Evolutionary conservation across 108 stramenopile species (phyloP).

Genomic region (Cyclotella kingstonii): DNA sequence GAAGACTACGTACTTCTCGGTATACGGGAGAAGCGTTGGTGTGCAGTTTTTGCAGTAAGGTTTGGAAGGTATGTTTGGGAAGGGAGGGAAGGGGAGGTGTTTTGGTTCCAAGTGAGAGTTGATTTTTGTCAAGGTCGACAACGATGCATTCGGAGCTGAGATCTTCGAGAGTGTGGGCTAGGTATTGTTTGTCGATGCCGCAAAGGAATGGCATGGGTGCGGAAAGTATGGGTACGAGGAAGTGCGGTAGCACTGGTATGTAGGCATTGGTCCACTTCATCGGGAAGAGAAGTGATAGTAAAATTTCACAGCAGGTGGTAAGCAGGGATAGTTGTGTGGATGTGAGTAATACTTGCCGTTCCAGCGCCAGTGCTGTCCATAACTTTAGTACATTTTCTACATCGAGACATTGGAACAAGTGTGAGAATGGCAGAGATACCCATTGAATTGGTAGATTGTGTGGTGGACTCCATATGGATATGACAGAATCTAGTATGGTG

Average conservation of each 20-base stretch:
- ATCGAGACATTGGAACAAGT: constrained; percentile 86
- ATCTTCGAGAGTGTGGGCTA: constrained; percentile 73
- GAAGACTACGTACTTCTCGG: constrained; percentile 65
- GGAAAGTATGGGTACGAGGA: constrained; percentile 72
- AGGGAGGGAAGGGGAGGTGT: constrained; percentile 65
- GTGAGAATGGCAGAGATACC: constrained; percentile 81
- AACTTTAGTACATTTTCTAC: constrained; percentile 73
- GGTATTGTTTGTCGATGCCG: constrained; percentile 79
- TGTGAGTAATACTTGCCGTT: constrained; percentile 84
- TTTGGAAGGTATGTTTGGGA: constrained; percentile 53
- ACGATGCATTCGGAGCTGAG: constrained; percentile 74
- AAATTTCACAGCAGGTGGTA: constrained; percentile 80
- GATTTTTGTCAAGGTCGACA: constrained; percentile 83
- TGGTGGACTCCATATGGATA: constrained; percentile 85
- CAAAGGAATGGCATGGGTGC: constrained; percentile 86
- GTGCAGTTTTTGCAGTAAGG: constrained; percentile 52
- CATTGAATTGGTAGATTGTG: constrained; percentile 89
- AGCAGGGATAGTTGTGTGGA: constrained; percentile 85
- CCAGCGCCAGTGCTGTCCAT: constrained; percentile 79
- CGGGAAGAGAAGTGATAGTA: constrained; percentile 87
- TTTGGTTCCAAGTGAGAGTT: constrained; percentile 61
- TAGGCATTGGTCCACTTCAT: constrained; percentile 90
- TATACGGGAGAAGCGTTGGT: constrained; percentile 69
- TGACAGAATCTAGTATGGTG: constrained; percentile 71
- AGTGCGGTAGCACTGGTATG: constrained; percentile 81